Conservation (phyloP, 2,329 filamentous ascomycete genomes). For the Ramichloridium luteum region DNA sequence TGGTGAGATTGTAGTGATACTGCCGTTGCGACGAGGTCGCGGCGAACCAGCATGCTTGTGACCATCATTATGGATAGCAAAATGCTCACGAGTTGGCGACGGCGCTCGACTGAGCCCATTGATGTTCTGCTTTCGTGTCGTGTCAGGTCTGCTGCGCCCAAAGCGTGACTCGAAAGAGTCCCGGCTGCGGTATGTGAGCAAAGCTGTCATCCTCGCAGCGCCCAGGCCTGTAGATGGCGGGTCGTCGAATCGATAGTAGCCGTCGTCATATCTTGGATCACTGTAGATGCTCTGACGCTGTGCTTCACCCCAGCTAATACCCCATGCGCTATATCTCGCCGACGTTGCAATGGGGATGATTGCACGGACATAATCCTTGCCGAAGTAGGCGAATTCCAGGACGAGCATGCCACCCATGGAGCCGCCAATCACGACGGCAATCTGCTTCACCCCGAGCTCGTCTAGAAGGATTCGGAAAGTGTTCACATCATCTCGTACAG, state of each 20-base stretch:
- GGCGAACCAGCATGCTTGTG: conserved; percentile 37
- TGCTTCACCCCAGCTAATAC: conserved; percentile 82
- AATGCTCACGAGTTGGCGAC: conserved; percentile 34
- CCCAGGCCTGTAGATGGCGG: conserved; percentile 78
- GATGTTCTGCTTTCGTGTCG: conserved; percentile 71
- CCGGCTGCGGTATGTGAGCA: conserved; percentile 89
- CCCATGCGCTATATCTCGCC: conserved; percentile 75
- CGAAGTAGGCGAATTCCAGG: conserved; percentile 85
- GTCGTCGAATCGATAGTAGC: conserved; percentile 81
- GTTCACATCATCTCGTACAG: conserved; percentile 87
- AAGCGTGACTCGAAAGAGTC: conserved; percentile 96
- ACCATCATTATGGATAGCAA: conserved; percentile 42
- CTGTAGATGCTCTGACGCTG: conserved; percentile 92
- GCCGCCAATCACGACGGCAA: conserved; percentile 69
- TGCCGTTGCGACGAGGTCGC: conserved; percentile 27
- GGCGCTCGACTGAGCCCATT: conserved; percentile 45
- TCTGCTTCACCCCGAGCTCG: conserved; percentile 64
- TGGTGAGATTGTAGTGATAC: conserved; percentile 10
- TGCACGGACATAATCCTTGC: conserved; percentile 67
- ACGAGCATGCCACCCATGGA: conserved; percentile 85
- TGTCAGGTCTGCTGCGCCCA: conserved; percentile 81
- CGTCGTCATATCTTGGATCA: conserved; percentile 95
- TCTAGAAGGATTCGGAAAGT: conserved; percentile 71
- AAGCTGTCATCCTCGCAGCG: conserved; percentile 89
- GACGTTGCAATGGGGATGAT: conserved; percentile 79